Percentiles rank a stretch among this genome's conserved stretches.
phyloP scores from a whole-genome alignment of 1,139 yeast species.

The Hansenula lynferdii region DNA sequence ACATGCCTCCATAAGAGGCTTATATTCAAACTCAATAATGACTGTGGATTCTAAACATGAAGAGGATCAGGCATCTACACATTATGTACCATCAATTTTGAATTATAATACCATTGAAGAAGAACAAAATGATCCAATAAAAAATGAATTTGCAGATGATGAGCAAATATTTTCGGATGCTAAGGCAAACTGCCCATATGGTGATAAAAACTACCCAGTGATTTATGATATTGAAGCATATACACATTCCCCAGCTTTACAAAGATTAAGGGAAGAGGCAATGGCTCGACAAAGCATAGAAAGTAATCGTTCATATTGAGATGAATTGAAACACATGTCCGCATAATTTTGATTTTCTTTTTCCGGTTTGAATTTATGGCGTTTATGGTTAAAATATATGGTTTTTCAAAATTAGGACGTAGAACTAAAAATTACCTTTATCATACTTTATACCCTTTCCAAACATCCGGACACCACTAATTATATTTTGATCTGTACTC shows the following conservation, averaged over 20 bases:
- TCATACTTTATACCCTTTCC: too few relatives aligned
- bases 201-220: slow-evolving; percentile 56
- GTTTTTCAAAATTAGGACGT: too few relatives aligned
- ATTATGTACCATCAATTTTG: slow-evolving; percentile 4
- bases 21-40: slow-evolving; percentile 13
- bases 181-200: slow-evolving; percentile 38
- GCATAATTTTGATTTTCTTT: too few relatives aligned
- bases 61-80: slow-evolving; percentile 4
- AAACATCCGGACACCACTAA: too few relatives aligned
- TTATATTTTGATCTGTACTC: too few relatives aligned
- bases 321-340: too few relatives aligned
- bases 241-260: slow-evolving; percentile 29
- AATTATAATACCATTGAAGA: slow-evolving; percentile 8
- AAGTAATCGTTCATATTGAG: not conserved
- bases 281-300: slow-evolving; percentile 13
- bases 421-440: too few relatives aligned
- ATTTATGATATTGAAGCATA: slow-evolving; percentile 41
- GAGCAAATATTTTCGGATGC: slow-evolving; percentile 39
- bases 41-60: slow-evolving; percentile 13
- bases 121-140: slow-evolving; percentile 6
- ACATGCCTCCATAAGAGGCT: slow-evolving; percentile 17
- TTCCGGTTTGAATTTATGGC: too few relatives aligned
- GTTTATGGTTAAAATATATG: too few relatives aligned
- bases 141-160: slow-evolving; percentile 34
- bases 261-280: slow-evolving; percentile 25